Conservation (phyloP, 2,329 filamentous ascomycete species). For the Periconia sp. region DNA sequence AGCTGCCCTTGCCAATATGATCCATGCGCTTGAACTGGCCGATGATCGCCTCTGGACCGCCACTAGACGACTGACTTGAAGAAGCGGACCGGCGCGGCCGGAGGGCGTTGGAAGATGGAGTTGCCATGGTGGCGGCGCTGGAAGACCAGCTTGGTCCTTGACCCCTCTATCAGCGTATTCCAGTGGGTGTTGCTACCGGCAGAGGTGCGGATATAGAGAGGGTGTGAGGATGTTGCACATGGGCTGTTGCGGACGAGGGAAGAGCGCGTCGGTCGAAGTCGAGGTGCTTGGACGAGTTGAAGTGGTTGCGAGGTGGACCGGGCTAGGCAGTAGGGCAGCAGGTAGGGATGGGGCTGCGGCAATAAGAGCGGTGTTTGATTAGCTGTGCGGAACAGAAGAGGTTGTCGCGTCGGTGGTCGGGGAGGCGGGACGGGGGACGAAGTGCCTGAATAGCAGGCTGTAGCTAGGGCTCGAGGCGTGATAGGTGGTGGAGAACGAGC, state of each 20-base stretch:
- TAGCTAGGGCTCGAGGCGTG: slow-evolving; percentile 4
- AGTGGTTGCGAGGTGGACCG: not conserved
- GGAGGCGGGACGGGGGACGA: slow-evolving; percentile 7
- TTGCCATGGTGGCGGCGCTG: slow-evolving; percentile 45
- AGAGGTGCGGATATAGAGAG: slow-evolving; percentile 45
- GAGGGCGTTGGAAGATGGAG: slow-evolving; percentile 33
- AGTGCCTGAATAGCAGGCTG: slow-evolving; percentile 15
- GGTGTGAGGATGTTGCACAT: slow-evolving; percentile 48
- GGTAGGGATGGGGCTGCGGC: slow-evolving; percentile 2
- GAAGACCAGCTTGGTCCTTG: slow-evolving; percentile 30
- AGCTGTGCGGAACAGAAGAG: slow-evolving; percentile 1
- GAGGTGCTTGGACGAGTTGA: too few species aligned
- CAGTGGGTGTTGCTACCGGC: slow-evolving; percentile 38
- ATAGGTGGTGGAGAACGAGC: slow-evolving; percentile 11
- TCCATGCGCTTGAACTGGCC: slow-evolving; percentile 83
- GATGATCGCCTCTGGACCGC: slow-evolving; percentile 52
- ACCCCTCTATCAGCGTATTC: slow-evolving; percentile 14
- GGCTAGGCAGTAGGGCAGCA: not conserved
- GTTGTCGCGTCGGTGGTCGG: slow-evolving; percentile 14
- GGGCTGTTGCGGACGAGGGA: slow-evolving; percentile 25
- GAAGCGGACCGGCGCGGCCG: slow-evolving; percentile 45
- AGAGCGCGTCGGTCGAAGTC: slow-evolving; percentile 11
- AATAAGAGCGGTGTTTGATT: slow-evolving; percentile 8
- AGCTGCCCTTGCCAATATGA: slow-evolving; percentile 97
- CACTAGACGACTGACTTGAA: slow-evolving; percentile 45